Base-by-base conservation (phyloP, 495 filamentous ascomycete genomes). In the Daldinia caldariorum region DNA sequence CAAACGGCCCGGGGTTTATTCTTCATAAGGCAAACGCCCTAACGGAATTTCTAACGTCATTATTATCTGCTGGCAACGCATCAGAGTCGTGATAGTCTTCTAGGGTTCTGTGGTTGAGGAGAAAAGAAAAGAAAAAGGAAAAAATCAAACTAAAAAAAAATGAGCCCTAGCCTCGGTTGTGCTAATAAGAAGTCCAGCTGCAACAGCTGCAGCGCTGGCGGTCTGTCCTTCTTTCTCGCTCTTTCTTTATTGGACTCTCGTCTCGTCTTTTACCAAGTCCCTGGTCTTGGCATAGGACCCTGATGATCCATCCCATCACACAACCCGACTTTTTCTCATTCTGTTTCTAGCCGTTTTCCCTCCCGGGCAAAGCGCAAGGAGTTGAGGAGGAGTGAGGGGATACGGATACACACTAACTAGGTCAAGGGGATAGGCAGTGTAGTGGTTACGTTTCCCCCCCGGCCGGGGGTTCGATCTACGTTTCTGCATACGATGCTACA, bases 261-360 rank as follows among this genome's bases (percentile, higher is more conserved):
- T 26, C 26, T 26, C 1, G 26, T 26, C 26, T 26, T 26, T 26
- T 26, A 26, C 26, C 26, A 26, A 68, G 57, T 61, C 65, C 70
- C 65, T 72, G 55, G 50, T 72, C 64, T 72, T 68, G 64, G 70
- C 64, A 65, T 32, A 41, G 70, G 70, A 72, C 70, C 70, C 70
- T 72, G 70, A 68, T 68, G 56, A 72, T 72, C 63, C 49, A 72
- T 67, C 63, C 26, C 26, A 26, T 26, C 53, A 26, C 34, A 35
- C 26, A 3, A 26, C 34, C 38, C 14, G 57, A 32, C 61, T 56
- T 47, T 29, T 34, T 20, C 43, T 7, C 29, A 16, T 26, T 16
- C 32, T 10, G 34, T 35, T 6, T 35, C 5, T 7, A 1, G 26
- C 1, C 3, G 26, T 35, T 7, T 35, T 34, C 18, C 56, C 56